Percentiles rank a stretch among this genome's conserved stretches.
Evolutionary conservation across 345 rosid species (phyloP).

Genomic region (Hypericum perforatum): DNA sequence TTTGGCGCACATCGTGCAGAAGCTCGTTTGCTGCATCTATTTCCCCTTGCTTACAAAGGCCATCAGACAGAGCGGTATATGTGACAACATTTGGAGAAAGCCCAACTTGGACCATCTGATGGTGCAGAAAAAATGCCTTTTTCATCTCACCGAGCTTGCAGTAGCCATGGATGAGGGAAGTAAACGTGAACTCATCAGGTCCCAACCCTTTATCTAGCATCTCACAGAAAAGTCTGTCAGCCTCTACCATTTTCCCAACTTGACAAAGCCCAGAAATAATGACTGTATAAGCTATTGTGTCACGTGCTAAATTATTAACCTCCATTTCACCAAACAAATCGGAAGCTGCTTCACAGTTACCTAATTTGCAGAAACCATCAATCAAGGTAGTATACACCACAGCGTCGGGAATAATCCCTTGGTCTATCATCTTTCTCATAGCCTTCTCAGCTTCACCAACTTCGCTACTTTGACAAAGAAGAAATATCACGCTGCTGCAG

Average conservation of each 20-base stretch:
- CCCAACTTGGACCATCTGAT: constrained; percentile 63
- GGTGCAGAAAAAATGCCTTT: constrained; percentile 70
- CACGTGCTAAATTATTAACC: constrained; percentile 35
- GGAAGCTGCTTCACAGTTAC: constrained; percentile 44
- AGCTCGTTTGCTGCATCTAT: constrained; percentile 79
- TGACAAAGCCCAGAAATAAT: constrained; percentile 64
- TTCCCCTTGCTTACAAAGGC: constrained; percentile 77
- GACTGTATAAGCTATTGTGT: constrained; percentile 63
- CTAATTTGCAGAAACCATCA: constrained; percentile 61
- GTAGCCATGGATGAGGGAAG: constrained; percentile 76
- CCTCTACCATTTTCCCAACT: constrained; percentile 55
- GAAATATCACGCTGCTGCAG: constrained; percentile 54
- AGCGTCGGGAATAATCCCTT: constrained; percentile 46
- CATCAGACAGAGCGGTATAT: constrained; percentile 74
- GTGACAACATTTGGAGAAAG: constrained; percentile 72
- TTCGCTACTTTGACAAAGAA: constrained; percentile 47
- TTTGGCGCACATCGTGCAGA: constrained; percentile 66
- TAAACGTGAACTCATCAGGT: constrained; percentile 70
- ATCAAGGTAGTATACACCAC: constrained; percentile 75
- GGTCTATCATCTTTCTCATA: constrained; percentile 52
- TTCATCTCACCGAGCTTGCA: constrained; percentile 64
- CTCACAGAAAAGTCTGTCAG: constrained; percentile 48
- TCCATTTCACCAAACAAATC: constrained; percentile 56
- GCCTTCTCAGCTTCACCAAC: constrained; percentile 50
- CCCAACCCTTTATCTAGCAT: constrained; percentile 46